A percentile compares a stretch with the other conserved stretches of the same genome.
These are phyloP conservation scores for Alternaria sp. DNA, from an alignment of 2,329 filamentous ascomycete genomes.

Conservation along the genomic window DNA sequence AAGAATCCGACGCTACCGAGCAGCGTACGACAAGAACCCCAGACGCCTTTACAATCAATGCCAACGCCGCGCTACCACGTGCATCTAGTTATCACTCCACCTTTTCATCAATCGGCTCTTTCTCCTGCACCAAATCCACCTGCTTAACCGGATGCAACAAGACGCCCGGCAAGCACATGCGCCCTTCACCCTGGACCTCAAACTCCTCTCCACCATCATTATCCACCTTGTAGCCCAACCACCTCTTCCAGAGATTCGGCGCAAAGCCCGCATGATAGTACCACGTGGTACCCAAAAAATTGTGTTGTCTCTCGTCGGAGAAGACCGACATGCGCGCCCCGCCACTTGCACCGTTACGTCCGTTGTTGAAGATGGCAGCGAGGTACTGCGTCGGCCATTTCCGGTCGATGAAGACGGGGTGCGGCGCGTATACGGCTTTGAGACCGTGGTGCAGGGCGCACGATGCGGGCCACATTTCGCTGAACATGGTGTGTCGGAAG, in stretches of 20 bases:
- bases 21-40: not conserved
- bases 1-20: constrained; percentile 8
- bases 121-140: constrained; percentile 58
- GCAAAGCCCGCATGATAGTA: constrained; percentile 64
- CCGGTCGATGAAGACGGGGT: constrained; percentile 66
- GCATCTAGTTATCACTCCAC: not conserved
- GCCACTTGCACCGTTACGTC: constrained; percentile 60
- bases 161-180: constrained; percentile 60
- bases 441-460: constrained; percentile 78
- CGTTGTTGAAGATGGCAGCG: constrained; percentile 65
- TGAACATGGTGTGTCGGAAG: constrained; percentile 76
- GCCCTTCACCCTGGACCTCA: constrained; percentile 56
- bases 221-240: constrained; percentile 64
- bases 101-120: constrained; percentile 1
- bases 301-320: constrained; percentile 61
- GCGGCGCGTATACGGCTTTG: constrained; percentile 75
- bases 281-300: constrained; percentile 63
- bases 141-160: constrained; percentile 62
- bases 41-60: not conserved
- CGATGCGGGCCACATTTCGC: constrained; percentile 79
- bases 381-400: constrained; percentile 65
- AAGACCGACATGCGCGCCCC: constrained; percentile 61
- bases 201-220: constrained; percentile 58
- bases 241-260: constrained; percentile 64
- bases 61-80: not conserved